Conservation (phyloP, 1,284 basidiomycete species). For the Rugosomyces carneus region DNA sequence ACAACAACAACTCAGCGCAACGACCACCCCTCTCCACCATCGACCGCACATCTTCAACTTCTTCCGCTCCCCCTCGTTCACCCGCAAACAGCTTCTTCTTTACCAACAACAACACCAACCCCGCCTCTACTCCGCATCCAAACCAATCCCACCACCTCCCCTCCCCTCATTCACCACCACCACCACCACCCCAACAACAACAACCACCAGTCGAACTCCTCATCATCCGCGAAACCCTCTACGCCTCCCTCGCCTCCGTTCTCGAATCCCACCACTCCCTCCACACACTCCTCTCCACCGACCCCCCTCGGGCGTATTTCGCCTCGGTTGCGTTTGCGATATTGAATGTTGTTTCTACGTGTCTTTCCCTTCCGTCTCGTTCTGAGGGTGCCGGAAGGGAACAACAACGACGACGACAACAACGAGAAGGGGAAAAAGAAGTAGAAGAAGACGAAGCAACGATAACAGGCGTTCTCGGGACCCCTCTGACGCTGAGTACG, state of each 20-base stretch:
- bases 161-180: constrained; percentile 21
- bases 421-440: too few relatives aligned
- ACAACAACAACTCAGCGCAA: too few relatives aligned
- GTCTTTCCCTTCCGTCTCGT: not conserved
- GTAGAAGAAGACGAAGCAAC: too few relatives aligned
- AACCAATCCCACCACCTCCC: too few relatives aligned
- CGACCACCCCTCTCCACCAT: too few relatives aligned
- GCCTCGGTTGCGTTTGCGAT: constrained; percentile 69
- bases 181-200: constrained; percentile 23
- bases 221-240: constrained; percentile 77
- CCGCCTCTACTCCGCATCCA: too few relatives aligned
- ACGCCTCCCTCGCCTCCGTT: constrained; percentile 67
- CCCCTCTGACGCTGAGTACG: not conserved
- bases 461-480: not conserved
- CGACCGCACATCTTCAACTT: too few relatives aligned
- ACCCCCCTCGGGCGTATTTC: constrained; percentile 71
- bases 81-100: too few relatives aligned
- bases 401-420: not conserved
- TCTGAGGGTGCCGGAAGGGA: not conserved
- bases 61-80: too few relatives aligned
- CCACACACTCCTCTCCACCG: constrained; percentile 45
- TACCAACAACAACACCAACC: too few relatives aligned
- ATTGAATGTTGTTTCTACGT: constrained; percentile 49
- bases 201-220: constrained; percentile 54
- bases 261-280: constrained; percentile 51